These are phyloP conservation scores for Parascedosporium putredinis DNA, from an alignment of 2,329 filamentous ascomycete genomes.

Conservation along the genomic window DNA sequence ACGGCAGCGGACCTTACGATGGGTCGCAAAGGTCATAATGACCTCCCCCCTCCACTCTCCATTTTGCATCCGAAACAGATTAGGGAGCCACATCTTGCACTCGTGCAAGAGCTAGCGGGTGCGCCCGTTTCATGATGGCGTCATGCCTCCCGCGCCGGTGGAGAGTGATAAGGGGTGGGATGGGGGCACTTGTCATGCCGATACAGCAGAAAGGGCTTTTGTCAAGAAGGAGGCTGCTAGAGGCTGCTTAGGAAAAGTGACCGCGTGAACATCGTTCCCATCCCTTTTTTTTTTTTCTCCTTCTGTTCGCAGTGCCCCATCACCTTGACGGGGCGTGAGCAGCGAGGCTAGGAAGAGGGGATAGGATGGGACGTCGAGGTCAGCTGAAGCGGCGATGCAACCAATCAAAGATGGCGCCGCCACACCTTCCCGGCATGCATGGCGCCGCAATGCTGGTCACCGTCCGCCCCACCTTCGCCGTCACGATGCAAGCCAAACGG, in stretches of 20 bases:
- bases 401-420: background rate
- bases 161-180: too few relatives aligned
- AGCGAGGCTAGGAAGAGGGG: background rate
- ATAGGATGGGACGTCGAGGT: background rate
- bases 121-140: background rate
- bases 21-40: background rate
- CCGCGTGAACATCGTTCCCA: background rate
- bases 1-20: background rate
- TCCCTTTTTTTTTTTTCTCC: background rate
- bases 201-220: constrained; percentile 17
- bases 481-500: background rate
- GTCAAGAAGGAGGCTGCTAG: constrained; percentile 15
- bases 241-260: background rate
- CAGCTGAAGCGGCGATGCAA: constrained; percentile 1
- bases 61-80: background rate
- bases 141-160: background rate
- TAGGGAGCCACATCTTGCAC: background rate
- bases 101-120: background rate
- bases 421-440: background rate
- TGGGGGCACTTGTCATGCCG: too few relatives aligned
- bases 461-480: background rate
- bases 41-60: background rate
- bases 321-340: background rate
- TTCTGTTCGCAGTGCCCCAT: background rate
- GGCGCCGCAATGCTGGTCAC: background rate